Evolutionary conservation across 2,329 filamentous ascomycete species (phyloP).

Genomic region (Aspergillus costaricaensis): DNA sequence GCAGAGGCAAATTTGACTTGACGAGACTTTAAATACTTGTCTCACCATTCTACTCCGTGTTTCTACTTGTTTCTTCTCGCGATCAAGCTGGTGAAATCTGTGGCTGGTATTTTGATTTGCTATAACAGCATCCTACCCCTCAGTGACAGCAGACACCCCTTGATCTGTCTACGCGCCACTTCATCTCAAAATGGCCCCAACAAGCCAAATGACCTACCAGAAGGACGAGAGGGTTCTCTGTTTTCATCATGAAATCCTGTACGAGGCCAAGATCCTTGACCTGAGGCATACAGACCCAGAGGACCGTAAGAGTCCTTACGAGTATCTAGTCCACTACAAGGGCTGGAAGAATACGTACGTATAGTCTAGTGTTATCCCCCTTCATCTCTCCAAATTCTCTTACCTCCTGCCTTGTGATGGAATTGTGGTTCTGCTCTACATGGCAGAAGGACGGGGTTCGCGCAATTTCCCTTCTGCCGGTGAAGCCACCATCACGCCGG

Average conservation of each 20-base stretch:
- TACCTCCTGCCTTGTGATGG: background rate
- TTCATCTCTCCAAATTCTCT: background rate
- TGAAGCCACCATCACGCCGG: background rate
- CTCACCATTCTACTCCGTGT: background rate
- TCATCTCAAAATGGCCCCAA: constrained; percentile 58
- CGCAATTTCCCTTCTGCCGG: constrained; percentile 3
- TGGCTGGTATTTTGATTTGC: background rate
- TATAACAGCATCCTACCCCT: background rate
- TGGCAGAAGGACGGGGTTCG: background rate
- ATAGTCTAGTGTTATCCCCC: constrained; percentile 18
- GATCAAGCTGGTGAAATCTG: background rate
- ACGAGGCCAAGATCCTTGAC: constrained; percentile 94
- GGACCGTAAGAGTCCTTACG: constrained; percentile 72
- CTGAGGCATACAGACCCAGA: constrained; percentile 62
- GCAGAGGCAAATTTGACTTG: constrained; percentile 1
- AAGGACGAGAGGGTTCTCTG: constrained; percentile 92
- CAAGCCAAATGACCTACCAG: constrained; percentile 57
- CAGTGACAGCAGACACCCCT: background rate
- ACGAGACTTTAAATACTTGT: background rate
- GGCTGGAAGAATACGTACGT: constrained; percentile 96
- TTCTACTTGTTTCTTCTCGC: background rate
- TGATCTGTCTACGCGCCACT: background rate
- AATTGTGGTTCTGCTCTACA: background rate
- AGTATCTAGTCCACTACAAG: constrained; percentile 97
- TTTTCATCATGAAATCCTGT: constrained; percentile 95